Evolutionary conservation across 176 grass and related monocot genomes (phyloP), one percentile per base, ranked within the genome.

Genomic region (Rhynchospora tenuis): DNA sequence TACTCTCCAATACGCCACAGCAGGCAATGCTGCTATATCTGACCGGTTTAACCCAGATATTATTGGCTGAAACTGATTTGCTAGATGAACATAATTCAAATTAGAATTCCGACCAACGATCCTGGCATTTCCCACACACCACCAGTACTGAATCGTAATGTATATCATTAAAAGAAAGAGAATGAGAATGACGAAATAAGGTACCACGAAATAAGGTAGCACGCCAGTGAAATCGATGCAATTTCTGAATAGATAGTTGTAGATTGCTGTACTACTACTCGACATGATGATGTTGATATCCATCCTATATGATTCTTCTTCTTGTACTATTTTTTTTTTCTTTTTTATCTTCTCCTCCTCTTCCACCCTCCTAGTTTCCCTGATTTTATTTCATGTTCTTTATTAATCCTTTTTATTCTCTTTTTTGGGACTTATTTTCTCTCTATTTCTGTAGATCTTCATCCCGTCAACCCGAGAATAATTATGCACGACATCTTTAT

Each of bases 11-110:
- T 88, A 89, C 19, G 80, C 22, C 12, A 89, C 43, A 56, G 87
- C 73, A 6, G 93, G 93, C 10, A 95, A 72, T 23, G 85, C 48
- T 23, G 84, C 80, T 75, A 95, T 72, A n/a, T 85, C 83, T 13
- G 90, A 54, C 0, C 65, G 78, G 67, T 74, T 73, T 51, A 96
- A 73, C 16, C 87, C 86, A 59, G 20, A 8, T 33, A 33, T 33
- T 33, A 3, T 33, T 72, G 54, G 26, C 31, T 33, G 31, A 33
- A 33, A 33, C 31, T n/a, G n/a, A n/a, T n/a, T n/a, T n/a, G 3
- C 31, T 33, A 33, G 31, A 33, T 33, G 31, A 33, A 33, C 31
- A 33, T 1, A 3, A 33, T 33, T 33, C 31, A 33, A 33, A 33
- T 33, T 33, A 33, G 31, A 3, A 33, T 33, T 33, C 31, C 3